phyloP scores from a whole-genome alignment of 2,329 filamentous ascomycete genomes.

The Escovopsis sp. region DNA sequence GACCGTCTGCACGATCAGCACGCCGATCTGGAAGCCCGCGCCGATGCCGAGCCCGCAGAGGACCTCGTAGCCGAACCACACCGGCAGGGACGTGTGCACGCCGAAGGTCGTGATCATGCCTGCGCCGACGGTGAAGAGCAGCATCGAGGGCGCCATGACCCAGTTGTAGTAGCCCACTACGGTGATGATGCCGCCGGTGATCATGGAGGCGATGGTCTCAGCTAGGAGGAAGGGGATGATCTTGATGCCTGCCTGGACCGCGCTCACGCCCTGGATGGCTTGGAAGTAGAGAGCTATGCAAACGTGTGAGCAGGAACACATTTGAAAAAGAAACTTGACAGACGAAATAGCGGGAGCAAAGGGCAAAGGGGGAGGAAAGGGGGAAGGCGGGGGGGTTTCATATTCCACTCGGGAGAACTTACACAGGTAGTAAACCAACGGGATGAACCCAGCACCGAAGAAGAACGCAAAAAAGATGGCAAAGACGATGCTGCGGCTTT shows the following conservation, averaged over 20 bases:
- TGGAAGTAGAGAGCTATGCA: conserved; percentile 34
- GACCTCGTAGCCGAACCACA: conserved; percentile 45
- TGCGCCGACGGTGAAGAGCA: conserved; percentile 28
- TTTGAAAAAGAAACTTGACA: too few relatives aligned
- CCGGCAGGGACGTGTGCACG: conserved; percentile 26
- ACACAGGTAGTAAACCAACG: conserved; percentile 38
- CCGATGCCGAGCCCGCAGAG: conserved; percentile 38
- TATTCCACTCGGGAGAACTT: too few relatives aligned
- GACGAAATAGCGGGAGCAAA: too few relatives aligned
- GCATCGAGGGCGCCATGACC: conserved; percentile 26
- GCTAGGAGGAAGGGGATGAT: conserved; percentile 36
- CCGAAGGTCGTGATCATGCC: conserved; percentile 40
- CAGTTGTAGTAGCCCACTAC: conserved; percentile 26
- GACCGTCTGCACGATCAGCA: conserved; percentile 36
- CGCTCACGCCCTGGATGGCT: conserved; percentile 34
- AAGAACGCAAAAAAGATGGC: conserved; percentile 30
- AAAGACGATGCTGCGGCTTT: conserved; percentile 24
- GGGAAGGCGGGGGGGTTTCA: not conserved
- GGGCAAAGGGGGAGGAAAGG: not conserved
- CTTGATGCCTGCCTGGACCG: conserved; percentile 38
- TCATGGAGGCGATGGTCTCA: conserved; percentile 31
- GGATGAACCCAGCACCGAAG: conserved; percentile 36
- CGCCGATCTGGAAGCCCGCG: conserved; percentile 30
- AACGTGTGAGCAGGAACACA: conserved; percentile 6
- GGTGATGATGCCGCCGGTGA: conserved; percentile 26